Base-by-base conservation (phyloP, 1,284 basidiomycete species). In the Rhodotorula sp. region DNA sequence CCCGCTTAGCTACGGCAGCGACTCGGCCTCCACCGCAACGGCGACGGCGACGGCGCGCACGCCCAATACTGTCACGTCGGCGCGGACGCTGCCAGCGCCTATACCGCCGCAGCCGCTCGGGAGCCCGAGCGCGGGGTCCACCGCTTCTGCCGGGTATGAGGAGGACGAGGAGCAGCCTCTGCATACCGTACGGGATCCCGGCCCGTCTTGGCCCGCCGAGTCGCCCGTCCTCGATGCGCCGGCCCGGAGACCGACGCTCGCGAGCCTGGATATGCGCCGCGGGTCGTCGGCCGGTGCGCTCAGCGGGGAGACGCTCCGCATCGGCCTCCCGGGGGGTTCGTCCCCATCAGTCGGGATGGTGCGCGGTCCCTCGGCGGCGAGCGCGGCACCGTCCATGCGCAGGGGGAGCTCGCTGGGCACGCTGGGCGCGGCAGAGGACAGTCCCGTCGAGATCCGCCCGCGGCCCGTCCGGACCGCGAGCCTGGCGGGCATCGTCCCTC, bases 371-470 rank as follows among this genome's bases (percentile, higher is more conserved):
- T 50, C 48, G 27, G 5, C 48, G 37, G n/a, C 37, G 36, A 27
- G n/a, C 32, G 19, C 32, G 19, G 44, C 32, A 6, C 22, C 34
- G 54, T 32, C 32, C 6, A 65, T 65, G 64, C 64, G 64, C 10
- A 36, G 64, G 5, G 64, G 64, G 1, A 51, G 46, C 46, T 67
- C 61, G 29, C 37, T 63, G 6, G 51, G 51, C 36, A n/a, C 15
- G 22, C 25, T 63, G 19, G 62, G 51, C 3, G 44, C 39, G 29
- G 37, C 32, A 22, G 62, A 55, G 25, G 50, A 32, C 0, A 29
- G 53, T 19, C 62, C 60, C 12, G 19, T 62, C 37, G 66, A 67
- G 37, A 37, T 58, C 12, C 59, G 66, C 15, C 66, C 66, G 2
- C 15, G 67, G 8, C 67, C 61, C 7, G 17, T n/a, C 5, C 56